Base-by-base conservation (phyloP, 352 stramenopile genomes). In the Peronospora destructor region DNA sequence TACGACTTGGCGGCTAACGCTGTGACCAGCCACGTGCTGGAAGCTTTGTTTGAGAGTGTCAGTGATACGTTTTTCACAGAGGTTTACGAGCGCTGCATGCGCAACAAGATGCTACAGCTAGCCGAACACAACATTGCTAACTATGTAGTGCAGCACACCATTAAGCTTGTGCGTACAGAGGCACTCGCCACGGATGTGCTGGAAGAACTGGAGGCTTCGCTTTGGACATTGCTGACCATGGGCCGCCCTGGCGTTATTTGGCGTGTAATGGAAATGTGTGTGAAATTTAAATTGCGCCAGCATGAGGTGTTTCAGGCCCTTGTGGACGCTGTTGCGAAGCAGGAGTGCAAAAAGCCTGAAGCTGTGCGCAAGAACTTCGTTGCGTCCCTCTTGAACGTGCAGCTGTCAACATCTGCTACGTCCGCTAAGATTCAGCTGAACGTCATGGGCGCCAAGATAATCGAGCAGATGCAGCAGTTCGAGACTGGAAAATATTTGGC, bases 321-420 rank as follows among this genome's bases (percentile, higher is more conserved):
- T 17, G 57, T 83, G 28, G 71, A 73, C 11, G 81, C 77, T 2
- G 68, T 91, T 8, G 62, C 72, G 17, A 91, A 91, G 43, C 71
- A 86, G 47, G 78, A 89, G 48, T 81, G 62, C 62, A 89, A 85
- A 61, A 91, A 91, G 43, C 81, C 81, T 6, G 72, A 83, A 45
- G 66, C 70, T 26, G 81, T 70, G 33, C 81, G 64, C 9, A 80
- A 79, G 45, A 62, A 79, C 16, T 72, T 87, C 11, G 78, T 87
- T 17, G 64, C 77, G 0, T 74, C 81, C 16, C 61, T 91, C 33
- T 65, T 91, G 5, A 64, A 53, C 28, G 53, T 91, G 34, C 73
- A 89, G 41, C 62, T 91, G 28, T 74, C 80, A n/a, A 85, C 74
- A 0, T 59, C 53, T 21, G 64, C 66, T 30, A 61, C 49, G 11